Conservation (phyloP, 495 filamentous ascomycete species). For the Halenospora varia region DNA sequence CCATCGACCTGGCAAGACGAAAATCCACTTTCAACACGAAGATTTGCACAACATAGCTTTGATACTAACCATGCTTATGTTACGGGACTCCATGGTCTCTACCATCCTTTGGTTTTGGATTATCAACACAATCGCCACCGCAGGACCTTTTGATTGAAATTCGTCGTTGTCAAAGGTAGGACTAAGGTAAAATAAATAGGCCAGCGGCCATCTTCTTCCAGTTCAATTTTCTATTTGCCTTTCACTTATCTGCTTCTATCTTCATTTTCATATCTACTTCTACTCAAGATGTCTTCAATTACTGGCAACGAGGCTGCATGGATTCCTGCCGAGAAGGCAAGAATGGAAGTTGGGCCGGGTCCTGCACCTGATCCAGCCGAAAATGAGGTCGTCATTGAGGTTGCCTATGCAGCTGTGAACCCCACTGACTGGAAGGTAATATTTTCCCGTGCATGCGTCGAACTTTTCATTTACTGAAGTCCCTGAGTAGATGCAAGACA, state of each 20-base stretch:
- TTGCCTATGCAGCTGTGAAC: slow-evolving; percentile 17
- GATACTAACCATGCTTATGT: too few species aligned
- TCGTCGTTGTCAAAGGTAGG: too few species aligned
- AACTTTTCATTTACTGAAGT: neutral
- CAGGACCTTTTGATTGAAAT: too few species aligned
- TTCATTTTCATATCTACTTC: neutral
- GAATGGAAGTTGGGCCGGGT: slow-evolving; percentile 1
- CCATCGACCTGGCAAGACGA: too few species aligned
- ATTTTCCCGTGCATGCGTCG: neutral
- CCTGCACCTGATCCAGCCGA: neutral
- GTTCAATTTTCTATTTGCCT: neutral
- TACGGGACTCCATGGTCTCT: too few species aligned
- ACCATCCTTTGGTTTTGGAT: too few species aligned
- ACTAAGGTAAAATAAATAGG: too few species aligned
- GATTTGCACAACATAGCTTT: too few species aligned
- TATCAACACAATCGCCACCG: too few species aligned
- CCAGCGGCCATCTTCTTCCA: too few species aligned
- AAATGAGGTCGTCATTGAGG: slow-evolving; percentile 14
- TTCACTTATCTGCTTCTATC: neutral
- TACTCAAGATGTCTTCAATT: neutral
- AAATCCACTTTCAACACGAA: too few species aligned
- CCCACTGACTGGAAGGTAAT: slow-evolving; percentile 13
- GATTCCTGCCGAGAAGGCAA: neutral
- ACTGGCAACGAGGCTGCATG: slow-evolving; percentile 14
- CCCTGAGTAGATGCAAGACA: slow-evolving; percentile 9